Evolutionary conservation across 805 yeast genomes (phyloP), one percentile per base, ranked within the genome.

Genomic region (Grigorovia jiainica): DNA sequence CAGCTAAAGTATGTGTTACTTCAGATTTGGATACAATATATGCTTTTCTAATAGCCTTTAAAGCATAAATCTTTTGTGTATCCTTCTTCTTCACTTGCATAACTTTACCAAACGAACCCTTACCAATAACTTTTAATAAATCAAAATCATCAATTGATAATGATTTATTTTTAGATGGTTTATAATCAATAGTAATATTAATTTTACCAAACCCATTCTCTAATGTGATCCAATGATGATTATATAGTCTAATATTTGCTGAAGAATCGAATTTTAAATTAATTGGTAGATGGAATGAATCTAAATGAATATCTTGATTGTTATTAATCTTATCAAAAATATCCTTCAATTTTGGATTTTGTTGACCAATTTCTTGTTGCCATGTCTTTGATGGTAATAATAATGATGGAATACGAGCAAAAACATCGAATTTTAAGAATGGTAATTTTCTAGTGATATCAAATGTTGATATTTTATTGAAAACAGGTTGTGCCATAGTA

Each of bases 31-130:
- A 84, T 27, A 92, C 95, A 51, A 92, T 87, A 58, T 92, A 95
- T 16, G 95, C 86, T 61, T 92, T 92, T 53, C 97, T 73, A 48
- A 92, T 78, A 0, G 97, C 87, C 63, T 92, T 92, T 58, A 92
- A 69, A 1, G 98, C 98, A 62, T 92, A 92, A 19, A 92, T 80
- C 60, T 90, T 94, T 49, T 82, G 82, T 3, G 98, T 92, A 63
- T 92, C 98, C 53, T 85, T 86, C 65, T 92, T 92, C 48, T 87
- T 79, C 34, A 92, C 98, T 64, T 92, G 98, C 97, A 92, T 92
- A 41, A 92, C 98, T 65, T 92, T 92, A 40, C 98, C 98, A 61
- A 92, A 92, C 8, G 97, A 87, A 7, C 98, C 98, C 61, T 92
- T 92, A 30, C 98, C 98, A 42, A 92, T 87, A 18, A 92, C 98